Evolutionary conservation across 2,329 filamentous ascomycete genomes (phyloP), one percentile per base, ranked within the genome.

Genomic region (Purpureocillium takamizusanense): DNA sequence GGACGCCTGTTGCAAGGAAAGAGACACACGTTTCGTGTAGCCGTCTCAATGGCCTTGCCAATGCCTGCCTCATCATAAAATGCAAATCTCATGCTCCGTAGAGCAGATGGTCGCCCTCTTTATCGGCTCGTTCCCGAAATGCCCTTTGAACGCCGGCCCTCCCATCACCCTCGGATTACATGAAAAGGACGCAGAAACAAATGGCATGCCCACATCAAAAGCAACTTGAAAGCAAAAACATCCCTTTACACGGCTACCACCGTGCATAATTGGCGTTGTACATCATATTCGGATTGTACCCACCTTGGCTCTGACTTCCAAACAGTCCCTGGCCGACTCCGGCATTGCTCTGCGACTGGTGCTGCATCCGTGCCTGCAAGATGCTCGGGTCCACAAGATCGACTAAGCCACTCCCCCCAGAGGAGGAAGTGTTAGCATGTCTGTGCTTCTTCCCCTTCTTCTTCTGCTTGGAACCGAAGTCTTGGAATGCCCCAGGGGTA

Each of bases 361-460:
- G 86, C 69, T 94, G 89, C 76, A 94, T 84, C 77, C 89, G 86
- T 67, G 87, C 87, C 75, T 95, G 89, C 76, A 97, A 81, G 78
- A 95, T 95, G 78, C 87, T 95, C 77, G 90, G 90, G 87, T 97
- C 89, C 76, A 86, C 87, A 89, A 95, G 87, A 94, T 97, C 89
- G 74, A 94, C 89, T 90, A 95, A 81, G 75, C 86, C 89, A 86
- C 87, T 86, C 80, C 88, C 89, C 75, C 85, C 85, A 81, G 88
- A 94, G 81, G 90, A 97, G 86, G 89, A 95, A 90, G 90, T 95
- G 87, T 95, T 95, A 92, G 88, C 90, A 83, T 95, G 89, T 82
- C 89, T 94, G 78, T 95, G 90, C 87, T 95, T 95, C 81, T 95
- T 95, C 75, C 88, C 88, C 87, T 95, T 95, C 81, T 95, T 95